Base-by-base conservation (phyloP, 176 grass and related monocot genomes). In the Triticum monococcum region DNA sequence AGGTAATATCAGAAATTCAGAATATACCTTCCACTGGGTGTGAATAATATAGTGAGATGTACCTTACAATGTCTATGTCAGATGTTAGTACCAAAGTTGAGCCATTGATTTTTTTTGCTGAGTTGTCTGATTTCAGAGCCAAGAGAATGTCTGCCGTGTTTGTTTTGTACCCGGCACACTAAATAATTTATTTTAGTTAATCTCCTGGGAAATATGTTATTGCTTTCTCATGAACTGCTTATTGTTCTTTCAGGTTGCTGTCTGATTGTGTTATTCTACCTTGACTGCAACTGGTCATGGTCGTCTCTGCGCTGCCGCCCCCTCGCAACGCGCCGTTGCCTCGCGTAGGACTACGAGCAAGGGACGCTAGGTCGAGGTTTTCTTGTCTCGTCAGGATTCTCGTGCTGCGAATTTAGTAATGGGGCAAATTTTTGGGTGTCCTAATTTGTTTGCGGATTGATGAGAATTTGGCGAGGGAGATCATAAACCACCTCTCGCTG, bases 1-100 rank as follows among this genome's bases (percentile, higher is more conserved):
- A 12, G 67, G 11, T 85, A 75, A 81, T 74, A 80, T 81, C 76
- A 67, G 26, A 31, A 31, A 75, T 52, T 31, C 14, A 75, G 76
- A 89, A 67, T 72, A 79, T 83, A 11, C 66, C 35, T 38, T 17
- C 4, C 18, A 60, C 2, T 72, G 20, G 72, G 82, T 77, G 62
- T 4, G 23, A 56, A 59, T 38, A 84, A 64, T 72, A 38, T 64
- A 8, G 41, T 24, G 81, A 68, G 81, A 54, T 84, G 50, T 63
- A 31, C 64, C 9, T 31, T 63, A 46, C 20, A 63, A 71, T 8
- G 48, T 25, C 22, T 43, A 30, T n/a, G 3, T 48, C 24, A 84
- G 35, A 79, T 79, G 38, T 3, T 40, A 14, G 48, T 14, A 64
- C 68, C 57, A 37, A 87, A 65, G 30, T 24, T 50, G 37, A 36